Conservation (phyloP, 106 monocot species). For the Dactylorhiza incarnata region DNA sequence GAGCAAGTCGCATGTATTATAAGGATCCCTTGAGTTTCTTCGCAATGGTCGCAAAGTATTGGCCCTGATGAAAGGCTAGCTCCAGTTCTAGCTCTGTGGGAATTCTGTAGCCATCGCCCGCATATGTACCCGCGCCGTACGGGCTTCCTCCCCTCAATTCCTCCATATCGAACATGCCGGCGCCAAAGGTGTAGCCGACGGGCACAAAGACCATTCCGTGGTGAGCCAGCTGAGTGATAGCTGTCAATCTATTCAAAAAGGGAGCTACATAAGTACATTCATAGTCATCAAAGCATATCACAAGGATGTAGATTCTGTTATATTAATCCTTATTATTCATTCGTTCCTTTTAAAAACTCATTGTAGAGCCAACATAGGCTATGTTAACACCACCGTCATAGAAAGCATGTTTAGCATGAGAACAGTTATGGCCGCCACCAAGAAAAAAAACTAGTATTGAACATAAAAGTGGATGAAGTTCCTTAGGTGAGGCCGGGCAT, state of each 20-base stretch:
- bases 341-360: too few species aligned
- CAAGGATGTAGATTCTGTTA: too few species aligned
- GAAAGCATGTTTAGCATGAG: too few species aligned
- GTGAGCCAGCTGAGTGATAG: slow-evolving; percentile 59
- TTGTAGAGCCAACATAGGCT: too few species aligned
- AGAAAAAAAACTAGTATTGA: too few species aligned
- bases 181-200: slow-evolving; percentile 66
- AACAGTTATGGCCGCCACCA: too few species aligned
- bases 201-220: slow-evolving; percentile 78
- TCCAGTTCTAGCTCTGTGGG: slow-evolving; percentile 51
- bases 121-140: slow-evolving; percentile 66
- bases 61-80: slow-evolving; percentile 67
- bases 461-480: too few species aligned
- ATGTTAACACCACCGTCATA: too few species aligned
- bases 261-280: not conserved
- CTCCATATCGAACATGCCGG: slow-evolving; percentile 69
- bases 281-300: too few species aligned
- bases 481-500: too few species aligned
- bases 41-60: slow-evolving; percentile 56
- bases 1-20: not conserved
- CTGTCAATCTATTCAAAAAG: slow-evolving; percentile 38
- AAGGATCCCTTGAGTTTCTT: slow-evolving; percentile 59
- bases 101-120: slow-evolving; percentile 54
- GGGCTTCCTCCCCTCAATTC: slow-evolving; percentile 61
- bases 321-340: too few species aligned